Evolutionary conservation across 176 grass and related monocot species (phyloP).

Genomic region (Aegilops tauschii): DNA sequence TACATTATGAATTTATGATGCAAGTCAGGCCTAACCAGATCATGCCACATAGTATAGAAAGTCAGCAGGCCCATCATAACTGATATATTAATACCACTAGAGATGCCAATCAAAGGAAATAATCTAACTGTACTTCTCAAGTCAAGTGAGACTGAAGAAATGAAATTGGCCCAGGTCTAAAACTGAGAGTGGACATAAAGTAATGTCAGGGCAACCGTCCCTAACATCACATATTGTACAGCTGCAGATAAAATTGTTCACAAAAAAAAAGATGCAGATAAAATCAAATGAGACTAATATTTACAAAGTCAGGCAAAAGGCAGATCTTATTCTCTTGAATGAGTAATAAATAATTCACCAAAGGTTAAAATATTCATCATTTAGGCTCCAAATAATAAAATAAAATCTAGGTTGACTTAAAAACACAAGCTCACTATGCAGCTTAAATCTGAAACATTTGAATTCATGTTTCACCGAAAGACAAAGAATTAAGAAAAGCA

Average conservation of each 20-base stretch:
- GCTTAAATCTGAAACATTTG: constrained; percentile 7
- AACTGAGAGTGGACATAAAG: background rate
- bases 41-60: background rate
- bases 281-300: constrained; percentile 5
- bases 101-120: background rate
- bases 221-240: constrained; percentile 3
- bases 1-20: background rate
- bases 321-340: background rate
- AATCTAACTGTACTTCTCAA: background rate
- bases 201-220: background rate
- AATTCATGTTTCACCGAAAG: background rate
- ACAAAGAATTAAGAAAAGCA: background rate
- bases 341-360: background rate
- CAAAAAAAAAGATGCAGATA: background rate
- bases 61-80: background rate
- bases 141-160: background rate
- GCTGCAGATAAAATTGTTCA: background rate
- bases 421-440: background rate
- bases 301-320: background rate
- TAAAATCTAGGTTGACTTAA: background rate
- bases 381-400: background rate
- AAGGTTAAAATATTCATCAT: background rate
- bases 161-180: background rate
- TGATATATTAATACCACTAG: background rate
- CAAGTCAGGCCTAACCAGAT: background rate